Evolutionary conservation across 1,139 yeast genomes (phyloP), one percentile per base, ranked within the genome.

Genomic region (Geotrichum australiense): DNA sequence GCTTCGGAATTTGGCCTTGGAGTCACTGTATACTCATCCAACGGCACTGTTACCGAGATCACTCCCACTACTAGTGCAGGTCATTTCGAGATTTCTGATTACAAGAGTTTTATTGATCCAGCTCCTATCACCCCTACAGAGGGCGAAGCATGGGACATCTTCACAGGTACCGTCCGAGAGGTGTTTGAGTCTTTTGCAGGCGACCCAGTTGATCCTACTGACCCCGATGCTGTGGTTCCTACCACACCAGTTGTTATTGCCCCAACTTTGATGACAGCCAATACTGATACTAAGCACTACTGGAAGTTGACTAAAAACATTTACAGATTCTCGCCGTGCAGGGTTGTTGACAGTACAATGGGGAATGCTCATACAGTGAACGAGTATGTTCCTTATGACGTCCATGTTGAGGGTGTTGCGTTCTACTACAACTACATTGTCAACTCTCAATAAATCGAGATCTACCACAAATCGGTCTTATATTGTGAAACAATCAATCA

Each of bases 241-340:
- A 11, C 29, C 11, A 15, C 5, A 15, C 15, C 32, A 7, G 46
- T 75, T 20, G 63, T 78, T 24, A 66, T 81, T 40, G 66, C 87
- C 1, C 93, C 94, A 8, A 66, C 74, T 15, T 57, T 83, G 39
- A 74, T 82, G 76, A 71, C 84, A 4, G 95, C 84, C 24, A 86
- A 85, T 61, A 86, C 96, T 2, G 96, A 86, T 58, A 85, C 95
- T 6, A 73, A 75, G 56, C 73, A 76, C 57, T 85, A 82, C 64
- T 83, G 93, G 89, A 62, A 68, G 39, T 68, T 86, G 56, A 74
- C 87, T n/a, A 67, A 69, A 42, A 75, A 82, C 57, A 83, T 87
- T 47, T 84, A 71, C 68, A 72, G 96, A 53, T 80, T 71, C 59
- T 58, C 71, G 15, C 83, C 80, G 1, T 47, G 47, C 11, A 41